A percentile compares a stretch with the other conserved stretches of the same genome.
Conservation (phyloP, 257 asterid genomes). For the Ophiorrhiza pumila region DNA sequence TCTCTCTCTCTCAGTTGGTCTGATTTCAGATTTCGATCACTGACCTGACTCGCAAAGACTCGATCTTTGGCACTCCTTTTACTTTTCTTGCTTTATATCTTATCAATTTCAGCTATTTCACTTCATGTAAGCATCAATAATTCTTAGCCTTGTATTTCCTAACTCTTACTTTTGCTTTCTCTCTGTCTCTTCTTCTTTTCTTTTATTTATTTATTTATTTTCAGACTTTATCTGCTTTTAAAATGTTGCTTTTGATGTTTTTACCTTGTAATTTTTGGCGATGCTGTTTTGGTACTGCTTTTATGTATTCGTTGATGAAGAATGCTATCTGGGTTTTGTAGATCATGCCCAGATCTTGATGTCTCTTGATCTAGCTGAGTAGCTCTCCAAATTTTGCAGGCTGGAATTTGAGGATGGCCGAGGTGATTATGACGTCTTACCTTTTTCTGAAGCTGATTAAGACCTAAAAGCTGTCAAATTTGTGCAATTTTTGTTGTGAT, state of each 20-base stretch:
- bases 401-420: constrained; percentile 20
- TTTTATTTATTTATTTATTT: constrained; percentile 11
- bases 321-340: constrained; percentile 48
- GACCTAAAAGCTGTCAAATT: constrained; percentile 22
- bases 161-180: constrained; percentile 10
- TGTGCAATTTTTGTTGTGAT: not conserved
- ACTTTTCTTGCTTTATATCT: constrained; percentile 14
- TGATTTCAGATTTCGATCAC: constrained; percentile 45
- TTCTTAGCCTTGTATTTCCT: constrained; percentile 15
- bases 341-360: constrained; percentile 68
- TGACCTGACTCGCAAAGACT: constrained; percentile 40
- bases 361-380: constrained; percentile 38
- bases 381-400: constrained; percentile 24
- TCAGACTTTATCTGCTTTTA: constrained; percentile 14
- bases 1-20: constrained; percentile 20
- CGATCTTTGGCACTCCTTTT: constrained; percentile 25
- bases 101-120: constrained; percentile 19
- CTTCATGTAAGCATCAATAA: constrained; percentile 39
- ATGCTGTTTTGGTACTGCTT: constrained; percentile 30
- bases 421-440: constrained; percentile 41
- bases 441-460: constrained; percentile 17
- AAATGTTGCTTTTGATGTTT: constrained; percentile 24
- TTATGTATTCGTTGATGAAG: constrained; percentile 35
- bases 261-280: constrained; percentile 19
- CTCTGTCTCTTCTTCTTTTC: not conserved